Evolutionary conservation across 148 eudicot genomes (phyloP).

Genomic region (Silene conica): DNA sequence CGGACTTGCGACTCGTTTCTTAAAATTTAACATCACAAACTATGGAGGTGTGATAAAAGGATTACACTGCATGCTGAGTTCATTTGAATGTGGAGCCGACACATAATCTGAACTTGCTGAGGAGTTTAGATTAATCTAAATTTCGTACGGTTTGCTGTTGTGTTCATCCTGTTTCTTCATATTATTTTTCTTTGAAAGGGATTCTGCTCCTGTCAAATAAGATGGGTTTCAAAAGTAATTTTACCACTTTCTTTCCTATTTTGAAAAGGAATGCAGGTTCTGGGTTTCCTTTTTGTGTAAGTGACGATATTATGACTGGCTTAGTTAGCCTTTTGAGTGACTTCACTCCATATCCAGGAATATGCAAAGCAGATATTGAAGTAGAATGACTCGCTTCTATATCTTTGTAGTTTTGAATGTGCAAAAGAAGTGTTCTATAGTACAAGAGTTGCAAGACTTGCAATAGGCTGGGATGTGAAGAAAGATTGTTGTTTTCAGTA

Average conservation of each 20-base stretch:
- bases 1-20: background rate
- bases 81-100: too few species aligned
- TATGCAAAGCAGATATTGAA: background rate
- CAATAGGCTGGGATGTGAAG: background rate
- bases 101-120: too few species aligned
- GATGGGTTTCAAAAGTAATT: too few species aligned
- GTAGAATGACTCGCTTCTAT: background rate
- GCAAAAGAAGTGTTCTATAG: background rate
- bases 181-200: background rate
- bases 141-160: background rate
- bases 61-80: background rate
- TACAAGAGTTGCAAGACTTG: background rate
- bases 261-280: too few species aligned
- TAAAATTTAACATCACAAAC: background rate
- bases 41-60: background rate
- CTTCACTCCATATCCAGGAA: background rate
- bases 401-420: background rate
- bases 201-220: background rate
- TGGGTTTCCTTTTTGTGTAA: too few species aligned
- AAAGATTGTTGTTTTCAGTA: background rate
- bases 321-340: background rate
- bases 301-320: background rate
- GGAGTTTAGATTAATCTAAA: too few species aligned
- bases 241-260: too few species aligned
- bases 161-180: background rate